Conservation (phyloP, 129 eudicot genomes). For the Scalesia atractyloides region DNA sequence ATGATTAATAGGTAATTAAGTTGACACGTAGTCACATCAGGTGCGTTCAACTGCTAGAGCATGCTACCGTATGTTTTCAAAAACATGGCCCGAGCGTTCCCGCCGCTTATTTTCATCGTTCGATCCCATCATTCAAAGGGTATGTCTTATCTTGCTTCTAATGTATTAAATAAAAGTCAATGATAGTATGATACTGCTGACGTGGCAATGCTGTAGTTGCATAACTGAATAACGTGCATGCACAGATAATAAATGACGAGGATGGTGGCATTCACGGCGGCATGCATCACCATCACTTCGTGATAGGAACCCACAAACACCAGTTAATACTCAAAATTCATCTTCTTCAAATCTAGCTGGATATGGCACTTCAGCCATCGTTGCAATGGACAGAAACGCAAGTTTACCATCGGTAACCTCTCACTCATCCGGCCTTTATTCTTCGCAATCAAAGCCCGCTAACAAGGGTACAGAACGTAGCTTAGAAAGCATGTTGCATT, state of each 20-base stretch:
- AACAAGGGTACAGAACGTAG: constrained; percentile 70
- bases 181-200: neutral
- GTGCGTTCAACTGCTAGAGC: constrained; percentile 97
- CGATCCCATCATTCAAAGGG: constrained; percentile 98
- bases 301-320: constrained; percentile 66
- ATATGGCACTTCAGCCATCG: constrained; percentile 97
- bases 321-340: constrained; percentile 48
- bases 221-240: constrained; percentile 8
- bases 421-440: constrained; percentile 65
- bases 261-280: constrained; percentile 92
- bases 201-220: neutral
- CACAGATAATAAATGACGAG: constrained; percentile 83
- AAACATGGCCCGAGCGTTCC: constrained; percentile 98
- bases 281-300: constrained; percentile 96
- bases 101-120: constrained; percentile 78
- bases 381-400: constrained; percentile 94
- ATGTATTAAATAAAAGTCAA: neutral
- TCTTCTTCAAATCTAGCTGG: constrained; percentile 69
- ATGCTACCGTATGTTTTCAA: constrained; percentile 95
- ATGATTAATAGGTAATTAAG: constrained; percentile 15
- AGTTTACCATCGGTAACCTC: constrained; percentile 63
- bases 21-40: constrained; percentile 44
- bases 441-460: constrained; percentile 66
- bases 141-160: constrained; percentile 20
- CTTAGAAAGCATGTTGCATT: constrained; percentile 88